Evolutionary conservation across 768 basidiomycete genomes (phyloP).

Genomic region (Lactarius deliciosus): DNA sequence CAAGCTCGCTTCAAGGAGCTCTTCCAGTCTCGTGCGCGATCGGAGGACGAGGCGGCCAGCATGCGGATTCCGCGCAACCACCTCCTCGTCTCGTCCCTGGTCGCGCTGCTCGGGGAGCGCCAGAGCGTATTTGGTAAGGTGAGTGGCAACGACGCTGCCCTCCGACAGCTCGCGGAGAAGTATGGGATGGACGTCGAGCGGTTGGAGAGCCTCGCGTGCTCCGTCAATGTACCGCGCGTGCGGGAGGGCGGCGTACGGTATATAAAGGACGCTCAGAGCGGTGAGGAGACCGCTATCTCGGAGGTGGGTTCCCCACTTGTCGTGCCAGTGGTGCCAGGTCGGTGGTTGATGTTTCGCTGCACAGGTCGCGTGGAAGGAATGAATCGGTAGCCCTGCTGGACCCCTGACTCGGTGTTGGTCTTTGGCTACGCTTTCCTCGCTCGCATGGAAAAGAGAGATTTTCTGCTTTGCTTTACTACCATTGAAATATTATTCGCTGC

Average conservation of each 20-base stretch:
- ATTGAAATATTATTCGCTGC: background rate
- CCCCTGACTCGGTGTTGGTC: background rate
- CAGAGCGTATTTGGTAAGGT: slow-evolving; percentile 39
- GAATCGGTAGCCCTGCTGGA: background rate
- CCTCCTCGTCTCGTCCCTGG: slow-evolving; percentile 52
- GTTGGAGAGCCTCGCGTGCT: slow-evolving; percentile 51
- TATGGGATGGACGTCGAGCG: slow-evolving; percentile 55
- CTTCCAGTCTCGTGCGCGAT: slow-evolving; percentile 52
- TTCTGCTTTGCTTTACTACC: background rate
- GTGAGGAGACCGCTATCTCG: slow-evolving; percentile 52
- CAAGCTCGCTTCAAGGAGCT: slow-evolving; percentile 40
- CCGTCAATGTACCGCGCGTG: slow-evolving; percentile 67
- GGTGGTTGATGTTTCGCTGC: background rate
- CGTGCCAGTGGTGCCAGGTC: background rate
- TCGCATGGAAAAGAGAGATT: background rate
- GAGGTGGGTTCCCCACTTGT: slow-evolving; percentile 42
- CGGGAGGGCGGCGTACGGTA: slow-evolving; percentile 37
- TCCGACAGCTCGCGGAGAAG: slow-evolving; percentile 51
- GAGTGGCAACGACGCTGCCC: background rate
- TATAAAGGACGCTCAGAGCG: slow-evolving; percentile 39
- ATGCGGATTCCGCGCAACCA: slow-evolving; percentile 47
- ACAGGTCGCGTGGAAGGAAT: slow-evolving; percentile 21
- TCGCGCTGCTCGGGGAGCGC: slow-evolving; percentile 60
- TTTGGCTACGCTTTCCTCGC: background rate
- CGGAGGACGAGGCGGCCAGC: slow-evolving; percentile 55